Conservation (phyloP, 2,329 filamentous ascomycete genomes). For the Fusarium stilboides region DNA sequence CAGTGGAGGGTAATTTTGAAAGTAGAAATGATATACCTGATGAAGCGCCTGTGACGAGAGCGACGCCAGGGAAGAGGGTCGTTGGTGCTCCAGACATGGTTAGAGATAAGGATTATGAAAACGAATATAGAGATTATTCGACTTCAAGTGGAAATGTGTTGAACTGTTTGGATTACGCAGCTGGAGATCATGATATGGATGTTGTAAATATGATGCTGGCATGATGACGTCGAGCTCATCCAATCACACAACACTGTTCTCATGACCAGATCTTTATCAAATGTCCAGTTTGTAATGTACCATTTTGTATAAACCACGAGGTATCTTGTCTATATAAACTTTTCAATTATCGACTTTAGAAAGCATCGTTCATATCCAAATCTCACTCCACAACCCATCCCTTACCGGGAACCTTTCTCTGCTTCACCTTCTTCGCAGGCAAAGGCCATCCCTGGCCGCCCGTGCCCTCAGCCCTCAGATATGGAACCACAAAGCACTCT, state of each 20-base stretch:
- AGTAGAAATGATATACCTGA: conserved; percentile 45
- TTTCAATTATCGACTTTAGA: conserved; percentile 22
- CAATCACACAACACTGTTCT: conserved; percentile 19
- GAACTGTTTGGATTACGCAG: neutral
- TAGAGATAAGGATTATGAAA: neutral
- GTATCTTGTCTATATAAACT: conserved; percentile 46
- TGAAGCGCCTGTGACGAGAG: conserved; percentile 52
- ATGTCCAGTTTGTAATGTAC: neutral
- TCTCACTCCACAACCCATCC: conserved; percentile 79
- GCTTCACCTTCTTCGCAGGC: conserved; percentile 86
- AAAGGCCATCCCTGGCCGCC: conserved; percentile 86
- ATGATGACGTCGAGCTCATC: conserved; percentile 26
- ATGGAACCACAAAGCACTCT: conserved; percentile 88
- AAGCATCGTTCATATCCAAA: neutral
- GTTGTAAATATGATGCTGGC: conserved; percentile 12
- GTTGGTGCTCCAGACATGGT: conserved; percentile 14
- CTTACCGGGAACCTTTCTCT: conserved; percentile 79
- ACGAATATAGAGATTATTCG: neutral
- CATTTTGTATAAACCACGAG: conserved; percentile 30
- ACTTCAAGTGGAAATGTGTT: neutral
- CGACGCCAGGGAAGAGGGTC: conserved; percentile 52
- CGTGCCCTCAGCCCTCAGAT: conserved; percentile 77
- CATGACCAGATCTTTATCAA: neutral
- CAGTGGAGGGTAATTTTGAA: fast-evolving
- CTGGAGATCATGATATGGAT: neutral